Evolutionary conservation across 164 flowering plant species (phyloP).

Genomic region (Stephania japonica): DNA sequence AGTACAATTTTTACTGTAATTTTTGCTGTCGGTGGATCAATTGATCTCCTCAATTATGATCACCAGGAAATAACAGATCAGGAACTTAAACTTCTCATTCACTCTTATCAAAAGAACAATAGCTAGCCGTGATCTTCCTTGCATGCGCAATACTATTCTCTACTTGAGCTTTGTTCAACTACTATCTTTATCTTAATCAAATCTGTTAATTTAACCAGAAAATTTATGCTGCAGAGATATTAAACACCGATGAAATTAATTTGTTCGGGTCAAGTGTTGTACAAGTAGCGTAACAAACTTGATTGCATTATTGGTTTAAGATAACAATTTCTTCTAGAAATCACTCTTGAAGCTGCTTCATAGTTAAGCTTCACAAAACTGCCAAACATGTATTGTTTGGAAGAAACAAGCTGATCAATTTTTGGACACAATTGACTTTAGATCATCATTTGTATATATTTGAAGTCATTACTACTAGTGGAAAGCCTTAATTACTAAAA

Average conservation of each 20-base stretch:
- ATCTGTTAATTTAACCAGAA: background rate
- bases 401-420: background rate
- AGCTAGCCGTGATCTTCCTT: background rate
- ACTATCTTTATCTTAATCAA: background rate
- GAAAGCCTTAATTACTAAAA: no score
- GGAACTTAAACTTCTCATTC: no score
- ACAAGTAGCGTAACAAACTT: constrained; percentile 16
- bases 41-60: no score
- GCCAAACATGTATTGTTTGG: background rate
- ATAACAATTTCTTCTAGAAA: constrained; percentile 4
- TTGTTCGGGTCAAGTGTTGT: constrained; percentile 15
- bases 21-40: no score
- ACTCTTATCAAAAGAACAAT: no score
- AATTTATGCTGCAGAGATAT: background rate
- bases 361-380: constrained; percentile 7
- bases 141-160: no score
- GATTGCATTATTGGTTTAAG: constrained; percentile 2
- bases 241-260: background rate
- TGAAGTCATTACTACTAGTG: constrained; percentile 9
- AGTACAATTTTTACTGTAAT: no score
- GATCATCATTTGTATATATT: constrained; percentile 4
- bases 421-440: background rate
- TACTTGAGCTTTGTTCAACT: background rate
- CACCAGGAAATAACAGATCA: no score
- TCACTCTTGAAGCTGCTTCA: constrained; percentile 14